Percentiles rank a stretch among this genome's conserved stretches.
Evolutionary conservation across 1,284 basidiomycete species (phyloP).

Genomic region (Puccinia coronata): DNA sequence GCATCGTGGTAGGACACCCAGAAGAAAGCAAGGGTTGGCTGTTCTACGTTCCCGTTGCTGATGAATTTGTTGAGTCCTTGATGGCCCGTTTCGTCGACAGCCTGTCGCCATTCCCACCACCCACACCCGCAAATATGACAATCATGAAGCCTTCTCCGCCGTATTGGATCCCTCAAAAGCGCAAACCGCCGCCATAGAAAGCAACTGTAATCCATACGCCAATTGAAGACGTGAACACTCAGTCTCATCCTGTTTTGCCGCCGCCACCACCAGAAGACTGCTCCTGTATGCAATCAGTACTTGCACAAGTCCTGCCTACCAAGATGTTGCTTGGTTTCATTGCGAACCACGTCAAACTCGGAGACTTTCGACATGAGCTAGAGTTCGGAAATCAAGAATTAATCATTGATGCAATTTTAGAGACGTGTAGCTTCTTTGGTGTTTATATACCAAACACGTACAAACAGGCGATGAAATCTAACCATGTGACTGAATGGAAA

Average conservation of each 20-base stretch:
- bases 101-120: not conserved
- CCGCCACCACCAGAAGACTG: no score
- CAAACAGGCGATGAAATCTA: constrained; percentile 7
- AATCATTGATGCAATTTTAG: not conserved
- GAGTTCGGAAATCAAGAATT: not conserved
- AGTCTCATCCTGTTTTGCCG: no score
- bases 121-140: not conserved
- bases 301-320: not conserved
- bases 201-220: no score
- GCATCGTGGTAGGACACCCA: not conserved
- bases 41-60: not conserved
- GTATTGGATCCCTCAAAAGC: no score
- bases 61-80: not conserved
- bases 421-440: not conserved
- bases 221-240: no score
- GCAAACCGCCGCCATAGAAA: not conserved
- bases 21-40: constrained; percentile 1
- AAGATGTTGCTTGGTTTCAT: not conserved
- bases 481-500: not conserved
- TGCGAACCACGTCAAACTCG: not conserved
- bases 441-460: not conserved
- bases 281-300: no score
- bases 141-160: no score
- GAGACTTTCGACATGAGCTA: not conserved
- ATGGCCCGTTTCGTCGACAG: not conserved